Evolutionary conservation across 2,329 filamentous ascomycete genomes (phyloP).

Genomic region (Didymella glomerata): DNA sequence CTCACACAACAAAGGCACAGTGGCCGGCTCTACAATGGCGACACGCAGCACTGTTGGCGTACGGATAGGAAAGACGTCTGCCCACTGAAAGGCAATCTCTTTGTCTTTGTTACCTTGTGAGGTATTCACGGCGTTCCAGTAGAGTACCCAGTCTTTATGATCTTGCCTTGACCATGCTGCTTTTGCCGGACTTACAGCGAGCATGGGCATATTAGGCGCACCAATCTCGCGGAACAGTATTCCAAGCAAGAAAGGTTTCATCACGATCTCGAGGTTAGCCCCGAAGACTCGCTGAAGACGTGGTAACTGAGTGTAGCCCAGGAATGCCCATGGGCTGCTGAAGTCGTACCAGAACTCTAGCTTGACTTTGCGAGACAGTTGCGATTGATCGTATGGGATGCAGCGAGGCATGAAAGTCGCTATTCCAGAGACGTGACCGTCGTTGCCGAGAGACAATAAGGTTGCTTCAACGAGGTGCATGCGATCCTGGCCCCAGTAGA

Average conservation of each 20-base stretch:
- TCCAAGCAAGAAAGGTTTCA: constrained; percentile 47
- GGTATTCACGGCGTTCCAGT: constrained; percentile 44
- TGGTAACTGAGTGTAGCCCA: constrained; percentile 46
- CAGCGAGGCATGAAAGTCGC: constrained; percentile 39
- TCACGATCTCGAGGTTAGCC: constrained; percentile 32
- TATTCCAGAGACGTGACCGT: constrained; percentile 19
- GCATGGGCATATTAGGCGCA: constrained; percentile 43
- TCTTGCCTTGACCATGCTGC: constrained; percentile 41
- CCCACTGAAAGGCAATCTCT: constrained; percentile 42
- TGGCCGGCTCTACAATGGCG: constrained; percentile 38
- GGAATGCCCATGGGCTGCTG: constrained; percentile 47
- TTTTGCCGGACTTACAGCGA: constrained; percentile 37
- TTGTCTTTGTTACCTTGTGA: constrained; percentile 38
- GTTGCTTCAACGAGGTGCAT: constrained; percentile 50
- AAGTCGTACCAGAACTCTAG: constrained; percentile 50
- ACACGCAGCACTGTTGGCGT: constrained; percentile 46
- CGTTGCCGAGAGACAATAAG: constrained; percentile 25
- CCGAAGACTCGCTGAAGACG: constrained; percentile 41
- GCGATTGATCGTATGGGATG: constrained; percentile 14
- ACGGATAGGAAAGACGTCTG: constrained; percentile 45
- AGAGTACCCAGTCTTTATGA: constrained; percentile 44
- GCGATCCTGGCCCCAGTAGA: constrained; percentile 49
- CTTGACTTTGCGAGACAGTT: constrained; percentile 20
- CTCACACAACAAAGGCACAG: constrained; percentile 38
- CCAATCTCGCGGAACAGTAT: constrained; percentile 49